phyloP scores from a whole-genome alignment of 2,329 filamentous ascomycete genomes.

The Botrytis byssoidea region DNA sequence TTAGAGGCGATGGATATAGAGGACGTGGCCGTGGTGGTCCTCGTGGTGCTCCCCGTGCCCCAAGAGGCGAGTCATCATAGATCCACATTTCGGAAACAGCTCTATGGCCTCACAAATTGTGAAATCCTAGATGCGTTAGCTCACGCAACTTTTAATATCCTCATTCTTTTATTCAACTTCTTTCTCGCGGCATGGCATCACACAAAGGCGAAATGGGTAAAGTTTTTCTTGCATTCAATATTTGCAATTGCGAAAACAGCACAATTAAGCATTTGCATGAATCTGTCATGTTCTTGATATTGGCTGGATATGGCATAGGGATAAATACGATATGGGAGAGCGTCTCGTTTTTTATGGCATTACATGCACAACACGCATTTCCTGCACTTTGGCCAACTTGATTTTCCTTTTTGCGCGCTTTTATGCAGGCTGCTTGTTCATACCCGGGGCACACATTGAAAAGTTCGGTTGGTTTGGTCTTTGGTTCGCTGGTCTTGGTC shows the following conservation, averaged over 20 bases:
- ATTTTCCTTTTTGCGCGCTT: conserved; percentile 14
- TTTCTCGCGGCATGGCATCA: conserved; percentile 22
- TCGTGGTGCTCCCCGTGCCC: conserved; percentile 29
- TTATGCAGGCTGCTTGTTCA: conserved; percentile 20
- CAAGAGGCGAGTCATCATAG: conserved; percentile 22
- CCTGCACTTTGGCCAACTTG: conserved; percentile 18
- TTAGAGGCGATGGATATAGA: conserved; percentile 41
- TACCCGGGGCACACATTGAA: conserved; percentile 17
- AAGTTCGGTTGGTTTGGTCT: conserved; percentile 17
- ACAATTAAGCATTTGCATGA: conserved; percentile 21
- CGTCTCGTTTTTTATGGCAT: conserved; percentile 13
- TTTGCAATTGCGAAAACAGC: conserved; percentile 19
- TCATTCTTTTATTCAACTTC: conserved; percentile 21
- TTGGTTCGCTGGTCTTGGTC: conserved; percentile 18
- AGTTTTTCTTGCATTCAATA: conserved; percentile 21
- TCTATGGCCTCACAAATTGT: conserved; percentile 6
- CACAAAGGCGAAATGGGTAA: conserved; percentile 23
- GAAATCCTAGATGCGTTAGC: neutral
- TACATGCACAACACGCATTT: conserved; percentile 5
- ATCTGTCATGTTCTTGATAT: conserved; percentile 21
- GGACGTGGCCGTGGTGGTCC: conserved; percentile 34
- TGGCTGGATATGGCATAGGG: conserved; percentile 21
- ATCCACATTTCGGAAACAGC: neutral
- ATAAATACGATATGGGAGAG: conserved; percentile 21
- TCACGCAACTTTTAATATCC: conserved; percentile 19